Percentiles rank a stretch among this genome's conserved stretches.
Evolutionary conservation across 2,329 filamentous ascomycete species (phyloP).

Genomic region (Escovopsis sp.): DNA sequence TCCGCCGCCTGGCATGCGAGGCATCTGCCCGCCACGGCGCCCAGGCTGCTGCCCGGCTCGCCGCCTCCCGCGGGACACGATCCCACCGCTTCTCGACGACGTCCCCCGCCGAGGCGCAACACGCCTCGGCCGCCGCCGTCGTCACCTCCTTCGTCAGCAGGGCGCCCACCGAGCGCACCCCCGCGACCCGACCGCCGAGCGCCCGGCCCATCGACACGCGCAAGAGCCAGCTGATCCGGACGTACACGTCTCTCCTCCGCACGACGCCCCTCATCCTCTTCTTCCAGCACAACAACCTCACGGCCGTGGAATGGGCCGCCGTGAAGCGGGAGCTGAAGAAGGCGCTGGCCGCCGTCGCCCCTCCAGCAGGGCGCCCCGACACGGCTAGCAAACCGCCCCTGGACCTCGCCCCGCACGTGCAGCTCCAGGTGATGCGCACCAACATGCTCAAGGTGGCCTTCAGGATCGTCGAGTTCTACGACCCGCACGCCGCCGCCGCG

Average conservation of each 20-base stretch:
- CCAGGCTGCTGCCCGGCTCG: constrained; percentile 8
- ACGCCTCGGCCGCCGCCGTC: constrained; percentile 8
- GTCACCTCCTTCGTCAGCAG: constrained; percentile 7
- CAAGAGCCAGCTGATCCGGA: constrained; percentile 74
- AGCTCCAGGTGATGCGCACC: constrained; percentile 73
- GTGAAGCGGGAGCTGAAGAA: constrained; percentile 27
- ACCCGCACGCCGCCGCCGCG: constrained; percentile 27
- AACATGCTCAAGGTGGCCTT: constrained; percentile 79
- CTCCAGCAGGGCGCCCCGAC: constrained; percentile 9
- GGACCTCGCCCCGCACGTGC: constrained; percentile 44
- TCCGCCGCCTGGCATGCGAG: constrained; percentile 7
- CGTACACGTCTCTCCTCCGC: constrained; percentile 77
- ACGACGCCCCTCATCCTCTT: constrained; percentile 74
- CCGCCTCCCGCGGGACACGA: not conserved
- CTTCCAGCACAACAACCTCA: constrained; percentile 58
- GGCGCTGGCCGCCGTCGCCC: constrained; percentile 27
- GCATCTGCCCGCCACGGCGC: constrained; percentile 3
- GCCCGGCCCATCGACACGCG: constrained; percentile 74
- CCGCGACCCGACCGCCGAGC: constrained; percentile 69
- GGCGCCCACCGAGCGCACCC: constrained; percentile 33
- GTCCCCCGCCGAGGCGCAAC: constrained; percentile 8
- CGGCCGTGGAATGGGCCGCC: constrained; percentile 45
- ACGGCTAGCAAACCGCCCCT: constrained; percentile 16
- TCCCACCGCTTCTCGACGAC: constrained; percentile 16
- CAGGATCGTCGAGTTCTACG: constrained; percentile 72